Base-by-base conservation (phyloP, 805 yeast genomes). In the Lachancea waltii region DNA sequence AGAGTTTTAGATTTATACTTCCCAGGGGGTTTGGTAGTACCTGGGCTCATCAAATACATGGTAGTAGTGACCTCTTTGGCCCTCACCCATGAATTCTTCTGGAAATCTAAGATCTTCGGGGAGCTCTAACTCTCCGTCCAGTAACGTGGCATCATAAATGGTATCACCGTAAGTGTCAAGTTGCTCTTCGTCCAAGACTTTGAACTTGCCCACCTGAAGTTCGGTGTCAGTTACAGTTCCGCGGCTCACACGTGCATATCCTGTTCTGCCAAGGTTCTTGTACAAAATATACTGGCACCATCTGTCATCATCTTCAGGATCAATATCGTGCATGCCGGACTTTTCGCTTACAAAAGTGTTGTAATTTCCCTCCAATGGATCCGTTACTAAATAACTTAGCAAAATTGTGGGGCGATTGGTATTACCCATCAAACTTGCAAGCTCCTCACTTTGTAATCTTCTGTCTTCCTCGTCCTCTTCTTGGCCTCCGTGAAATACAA, bases 261-360 rank as follows among this genome's bases (percentile, higher is more conserved):
- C 97, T 1, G 82, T 77, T 62, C 95, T 81, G 58, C 77, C 81
- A 62, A 92, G 66, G 43, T 82, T 80, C 60, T 89, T 83, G 74
- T 82, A 92, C 47, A 92, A 65, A 45, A 92, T 86, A 64, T 92
- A 92, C 65, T 92, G 95, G 65, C 98, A 92, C 98, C 98, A 92
- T 65, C 98, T 77, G 56, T 92, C 98, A 79, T 89, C 85, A 58
- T 90, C 97, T 6, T 81, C 69, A 30, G 89, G 81, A 60, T 92
- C 98, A 46, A 92, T 87, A 60, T 92, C 98, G 52, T 80, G 77
- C 90, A 92, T 85, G 22, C 95, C 84, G 1, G 90, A 78, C 48
- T 68, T 62, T 35, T 81, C 83, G 52, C 94, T 79, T 14, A 89
- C 96, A 62, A 86, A 86, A 2, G 87, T 87, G 64, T 85, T 81